Conservation (phyloP, 1,139 yeast genomes). For the Yamadazyma taylorii region DNA sequence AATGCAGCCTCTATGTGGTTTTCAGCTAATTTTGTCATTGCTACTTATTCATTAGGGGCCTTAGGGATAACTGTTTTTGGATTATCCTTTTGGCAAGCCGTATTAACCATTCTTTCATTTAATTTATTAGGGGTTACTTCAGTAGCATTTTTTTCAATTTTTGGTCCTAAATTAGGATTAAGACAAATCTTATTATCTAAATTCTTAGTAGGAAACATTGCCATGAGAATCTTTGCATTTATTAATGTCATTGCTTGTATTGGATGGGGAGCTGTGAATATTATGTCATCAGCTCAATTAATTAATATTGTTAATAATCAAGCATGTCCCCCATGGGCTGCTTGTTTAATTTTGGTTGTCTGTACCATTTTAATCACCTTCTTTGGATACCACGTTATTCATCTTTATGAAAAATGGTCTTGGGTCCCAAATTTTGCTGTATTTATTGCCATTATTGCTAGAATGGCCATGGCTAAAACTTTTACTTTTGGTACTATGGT, state of each 20-base stretch:
- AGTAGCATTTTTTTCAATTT: constrained; percentile 79
- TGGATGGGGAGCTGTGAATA: constrained; percentile 95
- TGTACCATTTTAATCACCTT: constrained; percentile 75
- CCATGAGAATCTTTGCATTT: constrained; percentile 74
- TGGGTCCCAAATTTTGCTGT: constrained; percentile 82
- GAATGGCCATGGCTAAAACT: constrained; percentile 65
- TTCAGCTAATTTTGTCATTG: constrained; percentile 86
- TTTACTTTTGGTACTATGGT: constrained; percentile 51
- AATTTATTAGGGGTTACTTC: constrained; percentile 69
- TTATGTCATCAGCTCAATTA: constrained; percentile 86
- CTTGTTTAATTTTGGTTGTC: constrained; percentile 70
- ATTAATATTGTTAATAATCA: constrained; percentile 72
- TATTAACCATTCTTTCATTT: constrained; percentile 67
- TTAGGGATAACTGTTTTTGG: constrained; percentile 62
- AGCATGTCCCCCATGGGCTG: constrained; percentile 87
- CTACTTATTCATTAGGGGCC: constrained; percentile 80
- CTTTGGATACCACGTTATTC: constrained; percentile 84
- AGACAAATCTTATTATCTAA: constrained; percentile 86
- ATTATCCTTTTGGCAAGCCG: constrained; percentile 65
- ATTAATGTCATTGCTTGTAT: constrained; percentile 84
- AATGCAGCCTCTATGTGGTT: constrained; percentile 90
- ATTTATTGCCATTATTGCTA: constrained; percentile 75
- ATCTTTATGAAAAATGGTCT: constrained; percentile 77
- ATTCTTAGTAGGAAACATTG: constrained; percentile 72
- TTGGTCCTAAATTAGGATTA: constrained; percentile 83